Evolutionary conservation across 2,329 filamentous ascomycete genomes (phyloP).

Genomic region (Pseudogymnoascus pannorum): DNA sequence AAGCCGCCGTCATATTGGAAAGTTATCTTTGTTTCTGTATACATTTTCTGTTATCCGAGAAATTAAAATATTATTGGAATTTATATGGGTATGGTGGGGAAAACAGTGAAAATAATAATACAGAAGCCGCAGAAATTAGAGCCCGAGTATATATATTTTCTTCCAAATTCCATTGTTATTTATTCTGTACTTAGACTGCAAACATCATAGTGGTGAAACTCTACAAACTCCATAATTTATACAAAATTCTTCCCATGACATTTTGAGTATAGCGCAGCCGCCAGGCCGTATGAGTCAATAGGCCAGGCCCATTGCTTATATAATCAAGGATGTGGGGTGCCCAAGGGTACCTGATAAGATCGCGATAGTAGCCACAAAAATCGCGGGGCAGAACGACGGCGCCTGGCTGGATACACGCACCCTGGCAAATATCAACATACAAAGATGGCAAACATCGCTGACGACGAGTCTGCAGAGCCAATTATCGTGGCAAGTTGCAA

Average conservation of each 20-base stretch:
- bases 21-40: background rate
- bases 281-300: constrained; percentile 6
- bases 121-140: background rate
- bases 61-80: background rate
- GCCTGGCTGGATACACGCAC: background rate
- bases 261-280: background rate
- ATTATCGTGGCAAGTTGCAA: constrained; percentile 26
- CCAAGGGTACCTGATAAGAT: constrained; percentile 7
- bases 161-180: background rate
- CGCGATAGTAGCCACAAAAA: constrained; percentile 1
- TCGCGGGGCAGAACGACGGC: constrained; percentile 4
- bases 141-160: background rate
- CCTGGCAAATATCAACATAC: background rate
- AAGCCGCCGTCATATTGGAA: background rate
- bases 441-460: background rate
- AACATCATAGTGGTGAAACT: background rate
- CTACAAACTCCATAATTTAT: background rate
- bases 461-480: background rate
- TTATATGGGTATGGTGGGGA: background rate
- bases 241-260: background rate
- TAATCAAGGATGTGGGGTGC: background rate
- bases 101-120: background rate
- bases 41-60: background rate
- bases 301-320: background rate
- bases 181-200: background rate